These are phyloP conservation scores for Botryosphaeria dothidea DNA, from an alignment of 2,329 filamentous ascomycete species.

Conservation along the genomic window DNA sequence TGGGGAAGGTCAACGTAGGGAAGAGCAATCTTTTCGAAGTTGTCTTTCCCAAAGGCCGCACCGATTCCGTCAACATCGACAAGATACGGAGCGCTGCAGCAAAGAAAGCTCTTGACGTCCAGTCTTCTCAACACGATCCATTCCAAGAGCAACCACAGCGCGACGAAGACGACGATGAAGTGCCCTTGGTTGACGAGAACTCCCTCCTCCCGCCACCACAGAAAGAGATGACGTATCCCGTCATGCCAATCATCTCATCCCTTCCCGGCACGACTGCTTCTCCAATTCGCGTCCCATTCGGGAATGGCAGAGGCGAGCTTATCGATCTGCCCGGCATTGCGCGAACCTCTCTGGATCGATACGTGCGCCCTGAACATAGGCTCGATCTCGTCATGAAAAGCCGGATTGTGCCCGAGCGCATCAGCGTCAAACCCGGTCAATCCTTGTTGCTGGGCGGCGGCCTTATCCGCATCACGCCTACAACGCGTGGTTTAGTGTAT, in stretches of 20 bases:
- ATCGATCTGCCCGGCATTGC: constrained; percentile 88
- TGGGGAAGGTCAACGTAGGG: constrained; percentile 97
- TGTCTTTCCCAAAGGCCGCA: constrained; percentile 73
- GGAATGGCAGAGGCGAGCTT: constrained; percentile 81
- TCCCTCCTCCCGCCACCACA: constrained; percentile 74
- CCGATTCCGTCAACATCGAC: constrained; percentile 35
- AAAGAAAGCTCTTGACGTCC: constrained; percentile 23
- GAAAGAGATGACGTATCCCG: constrained; percentile 71
- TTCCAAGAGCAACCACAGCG: constrained; percentile 20
- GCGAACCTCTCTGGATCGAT: constrained; percentile 68
- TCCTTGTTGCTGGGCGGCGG: constrained; percentile 80
- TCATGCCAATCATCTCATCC: constrained; percentile 82
- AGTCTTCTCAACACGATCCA: constrained; percentile 23
- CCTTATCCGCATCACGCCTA: constrained; percentile 82
- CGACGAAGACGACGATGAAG: not conserved
- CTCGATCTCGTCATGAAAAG: constrained; percentile 74
- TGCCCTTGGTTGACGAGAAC: constrained; percentile 28
- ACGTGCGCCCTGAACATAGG: constrained; percentile 68
- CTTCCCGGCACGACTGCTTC: constrained; percentile 93
- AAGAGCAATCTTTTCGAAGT: constrained; percentile 90
- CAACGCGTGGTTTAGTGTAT: constrained; percentile 64
- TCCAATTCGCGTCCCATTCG: constrained; percentile 90
- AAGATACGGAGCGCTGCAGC: constrained; percentile 36
- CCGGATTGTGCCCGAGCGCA: constrained; percentile 72
- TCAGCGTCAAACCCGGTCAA: constrained; percentile 71